Evolutionary conservation across 2,329 filamentous ascomycete genomes (phyloP), one percentile per base, ranked within the genome.

Genomic region (Ophiostoma angusticollis): DNA sequence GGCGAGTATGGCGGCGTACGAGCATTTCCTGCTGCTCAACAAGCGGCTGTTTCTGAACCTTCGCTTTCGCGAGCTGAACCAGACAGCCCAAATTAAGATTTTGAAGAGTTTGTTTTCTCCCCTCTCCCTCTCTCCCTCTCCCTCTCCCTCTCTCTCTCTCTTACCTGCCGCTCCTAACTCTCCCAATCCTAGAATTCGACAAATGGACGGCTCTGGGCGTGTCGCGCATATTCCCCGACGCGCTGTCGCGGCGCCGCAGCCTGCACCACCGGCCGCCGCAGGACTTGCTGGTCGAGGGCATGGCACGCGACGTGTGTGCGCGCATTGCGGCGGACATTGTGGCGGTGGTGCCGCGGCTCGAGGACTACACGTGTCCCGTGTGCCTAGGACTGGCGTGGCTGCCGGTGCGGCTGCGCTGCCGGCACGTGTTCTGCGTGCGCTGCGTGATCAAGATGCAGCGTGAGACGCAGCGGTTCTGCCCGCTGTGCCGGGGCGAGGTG

Each of bases 121-220:
- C 27, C 12, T 31, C 17, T 40, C n/a, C n/a, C n/a, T 23, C 18
- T 18, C 16, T 9, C 12, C 22, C 17, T 14, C 18, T 14, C n/a
- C n/a, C 6, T 6, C 8, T 9, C 0, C 9, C 12, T 19, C 6
- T 2, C 14, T 17, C 12, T 6, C 12, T 9, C 30, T 33, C n/a
- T 27, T 23, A 9, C 6, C 25, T 28, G 12, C 17, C 11, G 9
- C 8, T 46, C n/a, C n/a, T n/a, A n/a, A n/a, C n/a, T n/a, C n/a
- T n/a, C n/a, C n/a, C n/a, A n/a, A n/a, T n/a, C n/a, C n/a, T n/a
- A 86, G 76, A 89, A 60, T 93, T 93, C 54, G 83, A 91, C 59
- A 93, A 93, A 58, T 74, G 77, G 42, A 93, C 85, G 2, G 75
- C 80, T 1, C 64, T 93, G 16, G 76, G 79, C 19, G 76, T 80